phyloP scores from a whole-genome alignment of 331 rosid species.

The Saraca asoca region DNA sequence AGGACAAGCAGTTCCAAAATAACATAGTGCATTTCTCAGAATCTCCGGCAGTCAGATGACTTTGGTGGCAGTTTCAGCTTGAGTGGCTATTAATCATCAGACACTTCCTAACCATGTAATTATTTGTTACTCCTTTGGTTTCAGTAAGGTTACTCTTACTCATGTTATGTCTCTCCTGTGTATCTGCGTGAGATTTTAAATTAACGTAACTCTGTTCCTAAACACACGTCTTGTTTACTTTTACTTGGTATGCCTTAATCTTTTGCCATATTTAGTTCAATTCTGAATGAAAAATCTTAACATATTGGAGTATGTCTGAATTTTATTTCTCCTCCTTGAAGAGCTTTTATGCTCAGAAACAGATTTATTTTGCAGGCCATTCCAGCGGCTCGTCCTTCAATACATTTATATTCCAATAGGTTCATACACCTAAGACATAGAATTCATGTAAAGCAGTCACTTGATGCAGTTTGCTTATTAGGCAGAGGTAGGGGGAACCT shows the following conservation, averaged over 20 bases:
- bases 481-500: background rate
- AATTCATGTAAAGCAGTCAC: background rate
- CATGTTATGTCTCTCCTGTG: background rate
- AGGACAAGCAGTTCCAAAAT: background rate
- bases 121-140: background rate
- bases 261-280: no score
- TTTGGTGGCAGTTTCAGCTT: background rate
- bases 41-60: background rate
- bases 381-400: background rate
- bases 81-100: background rate
- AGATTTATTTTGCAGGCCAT: background rate
- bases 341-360: background rate
- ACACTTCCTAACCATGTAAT: background rate
- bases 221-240: no score
- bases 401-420: background rate
- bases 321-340: background rate
- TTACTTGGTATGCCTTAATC: no score
- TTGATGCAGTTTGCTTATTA: background rate
- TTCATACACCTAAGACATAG: background rate
- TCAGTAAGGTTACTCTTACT: background rate
- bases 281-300: no score
- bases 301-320: no score
- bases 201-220: no score
- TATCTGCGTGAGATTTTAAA: background rate
- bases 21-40: background rate